Evolutionary conservation across 768 basidiomycete species (phyloP).

Genomic region (Tricholomella constricta): DNA sequence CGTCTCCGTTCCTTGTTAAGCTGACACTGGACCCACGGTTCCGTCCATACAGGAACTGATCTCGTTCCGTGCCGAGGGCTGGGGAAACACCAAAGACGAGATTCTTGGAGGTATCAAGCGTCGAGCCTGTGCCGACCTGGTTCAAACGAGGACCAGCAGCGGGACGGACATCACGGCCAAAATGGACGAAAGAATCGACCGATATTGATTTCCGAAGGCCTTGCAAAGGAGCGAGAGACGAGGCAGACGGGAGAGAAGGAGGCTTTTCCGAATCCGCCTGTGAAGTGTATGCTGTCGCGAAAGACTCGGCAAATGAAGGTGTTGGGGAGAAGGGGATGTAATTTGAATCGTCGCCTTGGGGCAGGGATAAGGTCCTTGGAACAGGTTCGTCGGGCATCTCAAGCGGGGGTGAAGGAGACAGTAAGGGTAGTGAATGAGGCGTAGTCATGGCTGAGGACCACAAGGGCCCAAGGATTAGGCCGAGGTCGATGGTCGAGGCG

Average conservation of each 20-base stretch:
- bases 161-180: slow-evolving; percentile 38
- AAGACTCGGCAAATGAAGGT: slow-evolving; percentile 41
- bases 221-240: slow-evolving; percentile 35
- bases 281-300: slow-evolving; percentile 45
- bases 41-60: slow-evolving; percentile 38
- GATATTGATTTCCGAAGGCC: slow-evolving; percentile 73
- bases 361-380: slow-evolving; percentile 4
- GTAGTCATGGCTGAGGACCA: background rate
- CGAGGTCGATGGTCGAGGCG: background rate
- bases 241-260: slow-evolving; percentile 24
- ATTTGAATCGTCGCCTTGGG: slow-evolving; percentile 7
- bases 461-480: background rate
- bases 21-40: slow-evolving; percentile 59
- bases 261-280: slow-evolving; percentile 26
- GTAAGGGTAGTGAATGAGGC: slow-evolving; percentile 19
- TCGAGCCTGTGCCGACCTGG: slow-evolving; percentile 37
- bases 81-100: slow-evolving; percentile 19
- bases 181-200: slow-evolving; percentile 70
- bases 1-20: slow-evolving; percentile 43
- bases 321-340: slow-evolving; percentile 29
- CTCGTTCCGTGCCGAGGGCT: slow-evolving; percentile 15
- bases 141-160: slow-evolving; percentile 36
- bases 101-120: slow-evolving; percentile 34
- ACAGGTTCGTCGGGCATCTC: slow-evolving; percentile 20
- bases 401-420: slow-evolving; percentile 25